Evolutionary conservation across 2,329 filamentous ascomycete species (phyloP).

Genomic region (Fusarium penzigii): DNA sequence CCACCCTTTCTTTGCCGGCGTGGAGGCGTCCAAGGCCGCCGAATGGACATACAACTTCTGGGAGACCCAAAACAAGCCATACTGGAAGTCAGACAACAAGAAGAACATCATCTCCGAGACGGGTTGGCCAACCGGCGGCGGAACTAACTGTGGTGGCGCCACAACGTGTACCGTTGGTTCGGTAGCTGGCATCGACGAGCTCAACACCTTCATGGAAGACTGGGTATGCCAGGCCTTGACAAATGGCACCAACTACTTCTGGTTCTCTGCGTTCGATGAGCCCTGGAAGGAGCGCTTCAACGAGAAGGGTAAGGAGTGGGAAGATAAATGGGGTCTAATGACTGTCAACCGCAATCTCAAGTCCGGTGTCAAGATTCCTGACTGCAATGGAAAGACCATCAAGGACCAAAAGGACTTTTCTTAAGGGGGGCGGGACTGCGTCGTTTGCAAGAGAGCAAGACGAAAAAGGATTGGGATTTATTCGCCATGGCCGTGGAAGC

Average conservation of each 20-base stretch:
- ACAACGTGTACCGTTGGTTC: constrained; percentile 64
- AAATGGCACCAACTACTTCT: constrained; percentile 92
- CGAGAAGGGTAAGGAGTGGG: constrained; percentile 71
- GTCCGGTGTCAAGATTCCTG: constrained; percentile 78
- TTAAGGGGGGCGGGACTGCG: not conserved
- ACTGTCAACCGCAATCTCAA: constrained; percentile 84
- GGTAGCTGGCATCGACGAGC: constrained; percentile 74
- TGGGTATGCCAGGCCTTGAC: constrained; percentile 81
- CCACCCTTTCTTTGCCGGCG: constrained; percentile 91
- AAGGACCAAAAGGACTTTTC: constrained; percentile 18
- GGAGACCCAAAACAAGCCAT: constrained; percentile 64
- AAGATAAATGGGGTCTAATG: constrained; percentile 94
- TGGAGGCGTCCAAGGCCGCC: constrained; percentile 66
- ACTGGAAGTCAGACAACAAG: constrained; percentile 62
- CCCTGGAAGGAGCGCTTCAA: constrained; percentile 88
- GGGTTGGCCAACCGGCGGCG: constrained; percentile 85
- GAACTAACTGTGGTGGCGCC: constrained; percentile 68
- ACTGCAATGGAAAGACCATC: constrained; percentile 76
- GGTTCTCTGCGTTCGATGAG: constrained; percentile 97
- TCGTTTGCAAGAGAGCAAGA: no score
- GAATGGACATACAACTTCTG: constrained; percentile 85
- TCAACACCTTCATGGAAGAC: constrained; percentile 83
- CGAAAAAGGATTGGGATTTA: no score
- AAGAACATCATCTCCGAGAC: constrained; percentile 87
- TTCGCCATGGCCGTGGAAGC: no score